phyloP scores from a whole-genome alignment of 2,329 filamentous ascomycete species.

The Plenodomus lindquistii region DNA sequence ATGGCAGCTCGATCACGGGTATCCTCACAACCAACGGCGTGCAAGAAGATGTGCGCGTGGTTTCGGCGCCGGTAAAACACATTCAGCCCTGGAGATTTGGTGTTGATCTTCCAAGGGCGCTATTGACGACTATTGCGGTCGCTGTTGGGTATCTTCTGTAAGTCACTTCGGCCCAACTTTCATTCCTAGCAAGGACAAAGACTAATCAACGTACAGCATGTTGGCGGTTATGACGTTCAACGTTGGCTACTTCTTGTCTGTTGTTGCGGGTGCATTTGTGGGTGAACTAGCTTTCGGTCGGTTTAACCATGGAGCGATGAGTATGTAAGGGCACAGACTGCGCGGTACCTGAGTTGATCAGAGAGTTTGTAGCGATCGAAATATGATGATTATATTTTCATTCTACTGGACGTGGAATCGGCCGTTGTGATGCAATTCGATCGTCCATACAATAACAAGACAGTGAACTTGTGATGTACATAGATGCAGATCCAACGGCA shows the following conservation, averaged over 20 bases:
- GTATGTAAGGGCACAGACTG: slow-evolving; percentile 21
- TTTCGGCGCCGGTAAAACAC: slow-evolving; percentile 60
- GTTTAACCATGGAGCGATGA: slow-evolving; percentile 52
- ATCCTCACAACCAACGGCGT: slow-evolving; percentile 74
- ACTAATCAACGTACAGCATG: slow-evolving; percentile 65
- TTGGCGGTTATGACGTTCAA: slow-evolving; percentile 90
- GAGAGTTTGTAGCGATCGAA: not conserved
- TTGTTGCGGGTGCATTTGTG: slow-evolving; percentile 79
- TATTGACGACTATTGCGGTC: slow-evolving; percentile 71
- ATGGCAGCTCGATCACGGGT: slow-evolving; percentile 63
- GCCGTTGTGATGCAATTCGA: not conserved
- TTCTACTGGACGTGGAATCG: not conserved
- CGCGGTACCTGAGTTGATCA: not conserved
- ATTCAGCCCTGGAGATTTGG: slow-evolving; percentile 77
- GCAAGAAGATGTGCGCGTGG: slow-evolving; percentile 78
- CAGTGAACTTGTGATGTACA: not conserved
- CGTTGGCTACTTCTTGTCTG: slow-evolving; percentile 79
- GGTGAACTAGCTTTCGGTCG: slow-evolving; percentile 81
- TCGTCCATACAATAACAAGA: not conserved
- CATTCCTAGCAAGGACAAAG: not conserved
- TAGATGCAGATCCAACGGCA: not conserved
- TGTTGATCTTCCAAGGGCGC: slow-evolving; percentile 74
- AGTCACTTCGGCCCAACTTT: slow-evolving; percentile 50
- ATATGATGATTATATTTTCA: not conserved
- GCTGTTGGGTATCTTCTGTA: slow-evolving; percentile 85